phyloP scores from a whole-genome alignment of 768 basidiomycete species.

The Nidularia pulvinata region DNA sequence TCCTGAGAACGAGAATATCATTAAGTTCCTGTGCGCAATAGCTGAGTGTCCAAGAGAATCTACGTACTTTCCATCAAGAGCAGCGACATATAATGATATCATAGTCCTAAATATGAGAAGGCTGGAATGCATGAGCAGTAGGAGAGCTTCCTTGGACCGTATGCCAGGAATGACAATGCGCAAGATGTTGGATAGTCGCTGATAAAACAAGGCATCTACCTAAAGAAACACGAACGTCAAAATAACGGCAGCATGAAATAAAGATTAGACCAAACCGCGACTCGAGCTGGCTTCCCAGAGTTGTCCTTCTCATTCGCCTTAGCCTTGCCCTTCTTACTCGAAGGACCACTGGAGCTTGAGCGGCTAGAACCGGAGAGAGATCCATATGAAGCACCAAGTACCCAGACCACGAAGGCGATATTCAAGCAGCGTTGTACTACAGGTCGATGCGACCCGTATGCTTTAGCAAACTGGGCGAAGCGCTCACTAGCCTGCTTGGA shows the following conservation, averaged over 20 bases:
- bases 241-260: too few relatives aligned
- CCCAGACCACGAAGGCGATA: slow-evolving; percentile 68
- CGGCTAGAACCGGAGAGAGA: slow-evolving; percentile 47
- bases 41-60: slow-evolving; percentile 2
- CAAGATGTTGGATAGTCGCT: slow-evolving; percentile 73
- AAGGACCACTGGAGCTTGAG: slow-evolving; percentile 18
- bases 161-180: slow-evolving; percentile 88
- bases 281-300: slow-evolving; percentile 49
- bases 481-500: slow-evolving; percentile 29
- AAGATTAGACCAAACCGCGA: slow-evolving; percentile 53
- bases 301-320: slow-evolving; percentile 21
- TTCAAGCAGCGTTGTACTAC: slow-evolving; percentile 73
- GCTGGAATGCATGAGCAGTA: slow-evolving; percentile 87
- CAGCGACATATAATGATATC: slow-evolving; percentile 92
- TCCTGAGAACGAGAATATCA: slow-evolving; percentile 42
- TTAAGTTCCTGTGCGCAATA: not conserved
- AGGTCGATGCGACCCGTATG: slow-evolving; percentile 70
- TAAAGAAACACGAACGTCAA: slow-evolving; percentile 17
- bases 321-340: slow-evolving; percentile 25
- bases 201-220: slow-evolving; percentile 94
- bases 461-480: slow-evolving; percentile 39
- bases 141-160: slow-evolving; percentile 83
- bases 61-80: slow-evolving; percentile 86
- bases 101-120: slow-evolving; percentile 89
- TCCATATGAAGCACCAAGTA: slow-evolving; percentile 61